These are phyloP conservation scores for Osmanthus fragrans DNA, from an alignment of 257 asterid genomes.

Conservation along the genomic window DNA sequence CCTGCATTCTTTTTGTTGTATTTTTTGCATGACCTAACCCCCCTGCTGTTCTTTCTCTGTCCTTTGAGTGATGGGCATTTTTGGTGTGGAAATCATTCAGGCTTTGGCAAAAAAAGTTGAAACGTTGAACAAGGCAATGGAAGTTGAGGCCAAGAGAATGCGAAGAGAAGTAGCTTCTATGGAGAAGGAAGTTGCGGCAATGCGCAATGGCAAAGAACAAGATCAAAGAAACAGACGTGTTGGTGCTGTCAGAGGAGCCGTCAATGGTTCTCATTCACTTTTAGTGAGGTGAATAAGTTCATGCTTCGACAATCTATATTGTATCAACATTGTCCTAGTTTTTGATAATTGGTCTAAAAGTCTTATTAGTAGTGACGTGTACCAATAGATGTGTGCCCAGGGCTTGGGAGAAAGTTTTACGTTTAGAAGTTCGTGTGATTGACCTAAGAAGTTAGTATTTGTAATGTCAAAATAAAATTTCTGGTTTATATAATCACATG, in stretches of 20 bases:
- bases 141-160: slow-evolving; percentile 82
- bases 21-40: not conserved
- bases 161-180: slow-evolving; percentile 81
- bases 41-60: not conserved
- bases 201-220: slow-evolving; percentile 69
- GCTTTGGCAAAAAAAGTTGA: slow-evolving; percentile 86
- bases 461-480: not conserved
- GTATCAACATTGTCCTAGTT: not conserved
- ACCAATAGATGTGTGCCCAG: not conserved
- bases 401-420: not conserved
- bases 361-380: not conserved
- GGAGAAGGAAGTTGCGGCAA: slow-evolving; percentile 77
- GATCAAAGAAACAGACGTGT: slow-evolving; percentile 57
- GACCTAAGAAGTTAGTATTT: not conserved
- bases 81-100: slow-evolving; percentile 44
- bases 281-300: slow-evolving; percentile 43
- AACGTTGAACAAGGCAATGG: slow-evolving; percentile 80
- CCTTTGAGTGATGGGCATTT: slow-evolving; percentile 14
- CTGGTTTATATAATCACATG: not conserved
- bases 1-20: slow-evolving; percentile 5
- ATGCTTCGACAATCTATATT: not conserved
- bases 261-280: slow-evolving; percentile 48
- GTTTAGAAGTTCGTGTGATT: not conserved
- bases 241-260: slow-evolving; percentile 49
- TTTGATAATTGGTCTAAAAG: not conserved